Evolutionary conservation across 192 early-diverging fungal genomes (phyloP).

Genomic region (Umbelopsis sp.): DNA sequence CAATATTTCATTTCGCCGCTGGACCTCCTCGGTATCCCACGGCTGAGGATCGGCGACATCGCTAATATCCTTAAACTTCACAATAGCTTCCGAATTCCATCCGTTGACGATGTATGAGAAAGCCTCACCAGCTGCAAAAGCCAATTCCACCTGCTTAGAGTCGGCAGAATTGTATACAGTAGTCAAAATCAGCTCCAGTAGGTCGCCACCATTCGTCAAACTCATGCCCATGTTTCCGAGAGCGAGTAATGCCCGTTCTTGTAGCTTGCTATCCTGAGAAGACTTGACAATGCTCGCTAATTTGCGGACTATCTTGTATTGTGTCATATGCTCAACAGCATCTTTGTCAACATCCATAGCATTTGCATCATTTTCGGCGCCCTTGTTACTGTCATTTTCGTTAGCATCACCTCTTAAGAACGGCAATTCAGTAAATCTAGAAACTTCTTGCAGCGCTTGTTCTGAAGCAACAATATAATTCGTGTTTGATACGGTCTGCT

Average conservation of each 20-base stretch:
- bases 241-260: conserved; percentile 72
- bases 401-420: conserved; percentile 12
- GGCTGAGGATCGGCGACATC: conserved; percentile 27
- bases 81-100: conserved; percentile 69
- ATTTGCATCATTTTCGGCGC: not conserved
- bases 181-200: conserved; percentile 41
- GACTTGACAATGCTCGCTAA: conserved; percentile 50
- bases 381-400: not conserved
- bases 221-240: conserved; percentile 71
- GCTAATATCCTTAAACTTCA: conserved; percentile 72
- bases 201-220: conserved; percentile 1
- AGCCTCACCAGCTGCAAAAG: conserved; percentile 87
- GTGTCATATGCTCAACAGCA: conserved; percentile 1
- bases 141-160: conserved; percentile 81
- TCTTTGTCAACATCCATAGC: conserved; percentile 27
- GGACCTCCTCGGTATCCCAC: conserved; percentile 26
- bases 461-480: conserved; percentile 63
- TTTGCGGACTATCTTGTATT: conserved; percentile 29
- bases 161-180: conserved; percentile 41
- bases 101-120: conserved; percentile 64
- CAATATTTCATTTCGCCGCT: conserved; percentile 1
- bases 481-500: conserved; percentile 43
- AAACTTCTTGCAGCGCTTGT: conserved; percentile 72
- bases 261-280: conserved; percentile 74
- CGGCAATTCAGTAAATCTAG: conserved; percentile 58